Conservation (phyloP, 2,329 filamentous ascomycete genomes). For the Dactylellina leptospora region DNA sequence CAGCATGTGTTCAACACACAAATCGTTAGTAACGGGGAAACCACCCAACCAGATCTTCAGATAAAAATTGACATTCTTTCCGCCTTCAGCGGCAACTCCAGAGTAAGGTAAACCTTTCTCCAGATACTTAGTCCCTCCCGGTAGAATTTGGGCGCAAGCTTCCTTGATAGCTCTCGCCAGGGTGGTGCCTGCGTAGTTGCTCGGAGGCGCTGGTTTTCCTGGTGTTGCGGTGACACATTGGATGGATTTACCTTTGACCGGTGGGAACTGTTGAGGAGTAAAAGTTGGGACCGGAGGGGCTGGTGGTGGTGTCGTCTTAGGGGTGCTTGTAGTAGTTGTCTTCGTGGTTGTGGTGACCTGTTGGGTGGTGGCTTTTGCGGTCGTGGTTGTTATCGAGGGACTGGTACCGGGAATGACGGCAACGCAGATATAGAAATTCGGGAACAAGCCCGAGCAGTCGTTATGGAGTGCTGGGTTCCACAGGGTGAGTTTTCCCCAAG, state of each 20-base stretch:
- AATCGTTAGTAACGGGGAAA: not conserved
- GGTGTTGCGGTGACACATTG: not conserved
- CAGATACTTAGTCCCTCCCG: not conserved
- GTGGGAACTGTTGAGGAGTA: slow-evolving; percentile 3
- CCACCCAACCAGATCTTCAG: not conserved
- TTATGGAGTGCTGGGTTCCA: no score
- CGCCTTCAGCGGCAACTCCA: not conserved
- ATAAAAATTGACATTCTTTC: not conserved
- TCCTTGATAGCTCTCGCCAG: not conserved
- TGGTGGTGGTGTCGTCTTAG: not conserved
- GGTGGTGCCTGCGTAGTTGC: not conserved
- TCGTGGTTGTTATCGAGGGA: not conserved
- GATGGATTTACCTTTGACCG: not conserved
- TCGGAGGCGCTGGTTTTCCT: not conserved
- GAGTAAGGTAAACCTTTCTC: not conserved
- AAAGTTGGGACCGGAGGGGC: slow-evolving; percentile 1
- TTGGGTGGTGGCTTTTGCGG: not conserved
- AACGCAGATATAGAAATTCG: no score
- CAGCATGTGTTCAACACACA: slow-evolving; percentile 1
- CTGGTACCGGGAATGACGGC: no score
- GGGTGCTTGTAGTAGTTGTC: not conserved
- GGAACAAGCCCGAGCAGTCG: no score
- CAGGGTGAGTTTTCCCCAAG: no score
- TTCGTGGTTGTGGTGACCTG: not conserved
- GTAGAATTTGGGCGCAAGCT: not conserved